phyloP scores from a whole-genome alignment of 2,329 filamentous ascomycete species.

The Calonectria pauciramosa region DNA sequence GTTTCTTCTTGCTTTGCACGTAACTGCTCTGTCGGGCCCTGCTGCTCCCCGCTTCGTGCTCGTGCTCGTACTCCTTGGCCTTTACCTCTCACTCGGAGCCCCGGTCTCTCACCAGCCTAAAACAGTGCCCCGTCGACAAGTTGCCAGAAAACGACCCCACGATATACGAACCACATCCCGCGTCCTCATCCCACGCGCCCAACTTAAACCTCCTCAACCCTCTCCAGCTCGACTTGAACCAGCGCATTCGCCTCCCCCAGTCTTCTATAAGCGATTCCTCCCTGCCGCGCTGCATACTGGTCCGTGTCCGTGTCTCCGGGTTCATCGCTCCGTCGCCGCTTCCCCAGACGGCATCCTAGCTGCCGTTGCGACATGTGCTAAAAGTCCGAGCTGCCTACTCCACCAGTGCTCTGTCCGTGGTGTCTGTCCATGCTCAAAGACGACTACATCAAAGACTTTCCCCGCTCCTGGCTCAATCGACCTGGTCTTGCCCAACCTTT shows the following conservation, averaged over 20 bases:
- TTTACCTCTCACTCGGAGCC: conserved; percentile 12
- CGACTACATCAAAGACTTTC: neutral
- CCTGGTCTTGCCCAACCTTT: neutral
- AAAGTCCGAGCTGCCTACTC: neutral
- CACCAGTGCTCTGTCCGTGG: conserved; percentile 7
- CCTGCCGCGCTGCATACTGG: neutral
- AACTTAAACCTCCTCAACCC: conserved; percentile 15
- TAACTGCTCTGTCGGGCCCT: neutral
- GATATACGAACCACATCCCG: conserved; percentile 24
- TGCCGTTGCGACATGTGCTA: conserved; percentile 22
- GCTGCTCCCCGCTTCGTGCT: conserved; percentile 9
- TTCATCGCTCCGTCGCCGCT: conserved; percentile 1
- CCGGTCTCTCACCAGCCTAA: conserved; percentile 13
- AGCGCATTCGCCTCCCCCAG: neutral
- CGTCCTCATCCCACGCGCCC: conserved; percentile 19
- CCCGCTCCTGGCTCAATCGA: neutral
- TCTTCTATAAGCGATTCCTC: neutral
- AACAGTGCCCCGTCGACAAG: conserved; percentile 25
- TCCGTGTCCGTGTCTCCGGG: neutral
- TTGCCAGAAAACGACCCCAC: conserved; percentile 22
- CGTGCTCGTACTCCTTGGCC: conserved; percentile 17
- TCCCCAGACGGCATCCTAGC: neutral
- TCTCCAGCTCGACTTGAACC: neutral
- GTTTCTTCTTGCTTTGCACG: neutral
- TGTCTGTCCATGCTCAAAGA: conserved; percentile 17